phyloP scores from a whole-genome alignment of 192 early-diverging fungal species.

The Geosiphon pyriformis region DNA sequence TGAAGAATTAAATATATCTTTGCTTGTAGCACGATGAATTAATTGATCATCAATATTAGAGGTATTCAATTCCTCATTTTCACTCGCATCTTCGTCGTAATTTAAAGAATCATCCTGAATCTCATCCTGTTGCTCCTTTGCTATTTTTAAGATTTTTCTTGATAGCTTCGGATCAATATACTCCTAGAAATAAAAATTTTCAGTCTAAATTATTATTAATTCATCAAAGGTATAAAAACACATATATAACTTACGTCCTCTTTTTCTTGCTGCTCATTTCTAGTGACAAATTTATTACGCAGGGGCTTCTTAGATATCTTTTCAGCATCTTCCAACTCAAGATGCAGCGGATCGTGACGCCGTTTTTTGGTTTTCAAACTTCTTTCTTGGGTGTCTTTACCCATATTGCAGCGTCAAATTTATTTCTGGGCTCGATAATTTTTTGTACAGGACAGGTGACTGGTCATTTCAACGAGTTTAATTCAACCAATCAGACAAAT shows the following conservation, averaged over 20 bases:
- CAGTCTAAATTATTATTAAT: not conserved
- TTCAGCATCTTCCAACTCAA: conserved; percentile 61
- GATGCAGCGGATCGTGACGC: conserved; percentile 86
- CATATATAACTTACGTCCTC: not conserved
- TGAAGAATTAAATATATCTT: conserved; percentile 25
- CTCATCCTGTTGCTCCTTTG: conserved; percentile 87
- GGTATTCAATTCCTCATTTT: conserved; percentile 39
- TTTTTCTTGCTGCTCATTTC: not conserved
- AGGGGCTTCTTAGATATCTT: conserved; percentile 42
- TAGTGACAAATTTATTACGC: conserved; percentile 45
- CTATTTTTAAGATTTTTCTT: conserved; percentile 80
- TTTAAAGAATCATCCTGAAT: conserved; percentile 25
- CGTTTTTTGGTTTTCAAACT: conserved; percentile 29
- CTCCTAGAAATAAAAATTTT: conserved; percentile 32
- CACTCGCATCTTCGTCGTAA: not conserved
- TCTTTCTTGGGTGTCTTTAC: conserved; percentile 43
- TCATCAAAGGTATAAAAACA: not conserved
- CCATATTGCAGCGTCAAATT: conserved; percentile 30
- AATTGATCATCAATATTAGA: conserved; percentile 6
- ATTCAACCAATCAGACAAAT: too few species aligned
- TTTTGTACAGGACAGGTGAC: too few species aligned
- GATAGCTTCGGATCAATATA: conserved; percentile 87
- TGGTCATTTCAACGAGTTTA: too few species aligned
- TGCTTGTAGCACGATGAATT: not conserved
- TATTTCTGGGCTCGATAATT: too few species aligned